Percentiles rank a stretch among this genome's conserved stretches.
Evolutionary conservation across 768 basidiomycete species (phyloP).

Genomic region (Hygrophorus pudorinus): DNA sequence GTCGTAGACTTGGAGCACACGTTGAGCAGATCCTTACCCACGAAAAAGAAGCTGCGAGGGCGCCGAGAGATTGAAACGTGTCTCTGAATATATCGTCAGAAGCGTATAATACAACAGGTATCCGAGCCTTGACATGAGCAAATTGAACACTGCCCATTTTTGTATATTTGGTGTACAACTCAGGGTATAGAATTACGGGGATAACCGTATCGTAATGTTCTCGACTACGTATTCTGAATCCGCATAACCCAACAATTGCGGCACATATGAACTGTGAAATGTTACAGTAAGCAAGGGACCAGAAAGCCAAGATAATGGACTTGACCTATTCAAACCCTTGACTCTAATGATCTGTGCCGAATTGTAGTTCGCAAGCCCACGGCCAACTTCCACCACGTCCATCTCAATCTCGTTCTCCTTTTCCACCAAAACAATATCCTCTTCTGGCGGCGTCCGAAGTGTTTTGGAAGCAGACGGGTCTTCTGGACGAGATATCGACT

Average conservation of each 20-base stretch:
- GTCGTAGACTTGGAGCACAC: slow-evolving; percentile 47
- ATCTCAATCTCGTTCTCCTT: slow-evolving; percentile 30
- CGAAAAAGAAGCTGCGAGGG: slow-evolving; percentile 63
- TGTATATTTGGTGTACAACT: not conserved
- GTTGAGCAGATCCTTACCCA: slow-evolving; percentile 47
- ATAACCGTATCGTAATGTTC: slow-evolving; percentile 77
- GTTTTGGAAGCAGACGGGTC: slow-evolving; percentile 24
- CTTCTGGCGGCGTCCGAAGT: slow-evolving; percentile 11
- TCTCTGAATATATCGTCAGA: no score
- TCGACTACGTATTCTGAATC: slow-evolving; percentile 98
- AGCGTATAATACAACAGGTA: no score
- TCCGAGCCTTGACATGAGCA: no score
- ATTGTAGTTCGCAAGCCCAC: slow-evolving; percentile 92
- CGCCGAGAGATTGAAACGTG: slow-evolving; percentile 26
- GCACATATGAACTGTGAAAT: slow-evolving; percentile 59
- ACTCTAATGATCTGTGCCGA: slow-evolving; percentile 83
- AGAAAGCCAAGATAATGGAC: slow-evolving; percentile 33
- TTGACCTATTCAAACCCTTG: no score
- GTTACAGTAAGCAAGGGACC: not conserved
- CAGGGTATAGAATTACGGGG: no score
- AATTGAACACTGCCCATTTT: not conserved
- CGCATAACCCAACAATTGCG: slow-evolving; percentile 79
- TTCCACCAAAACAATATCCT: not conserved
- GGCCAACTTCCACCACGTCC: slow-evolving; percentile 84
- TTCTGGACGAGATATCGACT: slow-evolving; percentile 24